Evolutionary conservation across 2,329 filamentous ascomycete species (phyloP).

Genomic region (Pseudogymnoascus sp.): DNA sequence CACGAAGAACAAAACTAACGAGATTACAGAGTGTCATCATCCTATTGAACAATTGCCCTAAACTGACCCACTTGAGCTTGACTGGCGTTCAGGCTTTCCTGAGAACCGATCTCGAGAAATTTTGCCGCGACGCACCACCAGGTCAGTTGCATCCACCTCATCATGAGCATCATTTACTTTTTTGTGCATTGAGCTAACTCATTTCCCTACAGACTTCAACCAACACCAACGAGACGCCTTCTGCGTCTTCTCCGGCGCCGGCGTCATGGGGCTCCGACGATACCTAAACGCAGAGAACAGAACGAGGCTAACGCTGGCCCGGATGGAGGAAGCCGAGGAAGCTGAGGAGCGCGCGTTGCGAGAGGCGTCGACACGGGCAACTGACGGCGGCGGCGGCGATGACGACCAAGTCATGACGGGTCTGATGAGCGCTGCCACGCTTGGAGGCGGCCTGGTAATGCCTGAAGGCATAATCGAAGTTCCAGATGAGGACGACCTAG

Average conservation of each 20-base stretch:
- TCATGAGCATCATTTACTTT: slow-evolving; percentile 13
- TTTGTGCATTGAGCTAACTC: slow-evolving; percentile 9
- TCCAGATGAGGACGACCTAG: background rate
- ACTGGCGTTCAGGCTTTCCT: slow-evolving; percentile 92
- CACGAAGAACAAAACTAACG: slow-evolving; percentile 26
- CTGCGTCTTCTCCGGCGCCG: slow-evolving; percentile 90
- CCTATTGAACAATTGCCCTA: slow-evolving; percentile 83
- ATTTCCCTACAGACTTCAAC: slow-evolving; percentile 66
- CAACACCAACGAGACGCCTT: slow-evolving; percentile 93
- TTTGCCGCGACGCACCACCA: slow-evolving; percentile 77
- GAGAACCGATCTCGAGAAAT: slow-evolving; percentile 73
- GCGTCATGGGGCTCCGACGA: slow-evolving; percentile 69
- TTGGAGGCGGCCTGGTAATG: background rate
- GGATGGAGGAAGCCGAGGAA: background rate
- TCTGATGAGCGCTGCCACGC: background rate
- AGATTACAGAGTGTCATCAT: slow-evolving; percentile 71
- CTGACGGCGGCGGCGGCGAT: background rate
- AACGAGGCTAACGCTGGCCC: background rate
- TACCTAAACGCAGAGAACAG: slow-evolving; percentile 55
- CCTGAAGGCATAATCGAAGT: background rate
- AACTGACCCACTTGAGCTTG: slow-evolving; percentile 87
- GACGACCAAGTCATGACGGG: background rate
- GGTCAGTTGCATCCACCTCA: slow-evolving; percentile 39
- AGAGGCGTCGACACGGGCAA: background rate
- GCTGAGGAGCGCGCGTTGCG: background rate